These are phyloP conservation scores for Colletotrichum simmondsii DNA, from an alignment of 2,329 filamentous ascomycete species.

Conservation along the genomic window DNA sequence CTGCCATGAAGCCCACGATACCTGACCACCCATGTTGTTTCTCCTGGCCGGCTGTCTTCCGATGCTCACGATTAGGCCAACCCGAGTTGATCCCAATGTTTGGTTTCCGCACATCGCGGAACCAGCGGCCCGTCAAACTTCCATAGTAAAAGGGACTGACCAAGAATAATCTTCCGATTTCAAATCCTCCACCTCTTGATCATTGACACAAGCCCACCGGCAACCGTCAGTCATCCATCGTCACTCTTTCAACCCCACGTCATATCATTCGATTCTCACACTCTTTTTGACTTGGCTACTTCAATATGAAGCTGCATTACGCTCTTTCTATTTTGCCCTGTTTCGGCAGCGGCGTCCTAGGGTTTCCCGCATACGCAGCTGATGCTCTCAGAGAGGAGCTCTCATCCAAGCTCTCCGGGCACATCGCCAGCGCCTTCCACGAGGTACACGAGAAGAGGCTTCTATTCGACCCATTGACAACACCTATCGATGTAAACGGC, in stretches of 20 bases:
- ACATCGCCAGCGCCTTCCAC: conserved; percentile 23
- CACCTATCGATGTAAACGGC: conserved; percentile 36
- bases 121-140: background rate
- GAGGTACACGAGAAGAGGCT: conserved; percentile 35
- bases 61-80: background rate
- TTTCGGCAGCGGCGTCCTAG: conserved; percentile 14
- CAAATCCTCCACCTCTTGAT: conserved; percentile 7
- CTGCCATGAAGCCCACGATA: background rate
- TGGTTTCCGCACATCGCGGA: background rate
- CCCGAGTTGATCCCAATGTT: conserved; percentile 7
- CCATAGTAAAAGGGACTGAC: background rate
- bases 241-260: conserved; percentile 12
- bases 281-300: conserved; percentile 1
- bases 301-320: conserved; percentile 18
- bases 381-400: conserved; percentile 22
- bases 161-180: conserved; percentile 16
- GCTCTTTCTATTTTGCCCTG: conserved; percentile 27
- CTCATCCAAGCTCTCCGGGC: conserved; percentile 3
- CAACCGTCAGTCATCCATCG: background rate
- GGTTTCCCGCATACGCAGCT: conserved; percentile 32
- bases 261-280: conserved; percentile 1
- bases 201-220: background rate
- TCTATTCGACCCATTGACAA: conserved; percentile 34
- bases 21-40: background rate
- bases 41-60: background rate